Evolutionary conservation across 2,329 filamentous ascomycete genomes (phyloP), one percentile per base, ranked within the genome.

Genomic region (Camptophora hylomeconis): DNA sequence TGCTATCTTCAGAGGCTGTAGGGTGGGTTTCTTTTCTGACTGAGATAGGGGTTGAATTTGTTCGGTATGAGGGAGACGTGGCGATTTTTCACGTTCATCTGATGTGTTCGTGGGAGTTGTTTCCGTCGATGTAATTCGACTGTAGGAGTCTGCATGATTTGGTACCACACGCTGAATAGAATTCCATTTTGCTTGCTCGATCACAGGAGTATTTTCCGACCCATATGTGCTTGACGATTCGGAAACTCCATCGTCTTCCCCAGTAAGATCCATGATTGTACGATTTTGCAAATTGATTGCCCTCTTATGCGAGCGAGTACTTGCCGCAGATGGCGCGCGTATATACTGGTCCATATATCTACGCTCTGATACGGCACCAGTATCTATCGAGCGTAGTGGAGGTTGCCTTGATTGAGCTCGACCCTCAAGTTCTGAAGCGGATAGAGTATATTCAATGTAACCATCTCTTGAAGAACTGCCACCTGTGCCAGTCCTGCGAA

Each of bases 401-500:
- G 4, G n/a, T 14, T 28, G 26, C 9, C 17, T 20, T 8, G 26
- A 8, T 5, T 19, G 28, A 11, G 15, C 15, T 7, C 3, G 9
- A 11, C 20, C 17, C 13, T 13, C n/a, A 22, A 20, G 12, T 20
- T 11, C 11, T 19, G 9, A 7, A 17, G 18, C 8, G 7, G 13
- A 5, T 19, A 12, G 16, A 9, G 18, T 11, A 6, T 19, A 7
- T 7, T n/a, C 17, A n/a, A n/a, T n/a, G n/a, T n/a, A n/a, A 38
- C 24, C 11, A 37, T 51, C 11, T 37, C 46, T 7, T 51, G 56
- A 1, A 50, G 56, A 3, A 58, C 55, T 3, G 39, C 47, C 17
- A 44, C 45, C 14, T 58, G 51, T 48, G 38, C 44, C 2, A 45
- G n/a, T n/a, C n/a, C n/a, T n/a, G n/a, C n/a, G n/a, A n/a, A n/a